Conservation (phyloP, 139 green algal genomes). For the Closterium sp. region DNA sequence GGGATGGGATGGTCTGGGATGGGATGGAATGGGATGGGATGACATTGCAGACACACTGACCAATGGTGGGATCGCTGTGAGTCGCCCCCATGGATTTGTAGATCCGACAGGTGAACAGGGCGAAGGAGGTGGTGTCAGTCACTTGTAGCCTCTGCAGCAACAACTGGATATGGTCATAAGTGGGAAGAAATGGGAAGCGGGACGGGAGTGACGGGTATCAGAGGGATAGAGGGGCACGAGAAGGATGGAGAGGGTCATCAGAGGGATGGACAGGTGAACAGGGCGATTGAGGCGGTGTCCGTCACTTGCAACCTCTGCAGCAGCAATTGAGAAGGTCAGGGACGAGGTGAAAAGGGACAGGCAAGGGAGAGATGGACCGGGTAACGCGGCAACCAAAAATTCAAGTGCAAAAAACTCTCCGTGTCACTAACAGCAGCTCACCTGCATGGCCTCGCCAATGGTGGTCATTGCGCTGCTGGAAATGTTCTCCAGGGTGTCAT, state of each 20-base stretch:
- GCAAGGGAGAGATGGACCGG: neutral
- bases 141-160: neutral
- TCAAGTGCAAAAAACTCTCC: neutral
- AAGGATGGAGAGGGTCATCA: too few species aligned
- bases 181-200: too few species aligned
- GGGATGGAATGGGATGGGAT: too few species aligned
- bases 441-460: too few species aligned
- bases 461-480: too few species aligned
- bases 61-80: neutral
- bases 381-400: too few species aligned
- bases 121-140: neutral
- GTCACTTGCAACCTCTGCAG: constrained; percentile 6
- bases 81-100: neutral
- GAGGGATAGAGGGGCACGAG: too few species aligned
- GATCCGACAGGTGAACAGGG: neutral
- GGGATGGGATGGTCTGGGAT: too few species aligned
- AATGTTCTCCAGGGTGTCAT: too few species aligned
- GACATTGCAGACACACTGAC: too few species aligned
- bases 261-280: neutral
- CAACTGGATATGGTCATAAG: constrained; percentile 7
- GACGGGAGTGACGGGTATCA: too few species aligned
- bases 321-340: neutral
- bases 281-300: neutral
- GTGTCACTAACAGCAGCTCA: neutral
- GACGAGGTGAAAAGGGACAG: neutral